Percentiles rank a stretch among this genome's conserved stretches.
These are phyloP conservation scores for Cicer pinnatifidum DNA, from an alignment of 306 rosid species.

Conservation along the genomic window DNA sequence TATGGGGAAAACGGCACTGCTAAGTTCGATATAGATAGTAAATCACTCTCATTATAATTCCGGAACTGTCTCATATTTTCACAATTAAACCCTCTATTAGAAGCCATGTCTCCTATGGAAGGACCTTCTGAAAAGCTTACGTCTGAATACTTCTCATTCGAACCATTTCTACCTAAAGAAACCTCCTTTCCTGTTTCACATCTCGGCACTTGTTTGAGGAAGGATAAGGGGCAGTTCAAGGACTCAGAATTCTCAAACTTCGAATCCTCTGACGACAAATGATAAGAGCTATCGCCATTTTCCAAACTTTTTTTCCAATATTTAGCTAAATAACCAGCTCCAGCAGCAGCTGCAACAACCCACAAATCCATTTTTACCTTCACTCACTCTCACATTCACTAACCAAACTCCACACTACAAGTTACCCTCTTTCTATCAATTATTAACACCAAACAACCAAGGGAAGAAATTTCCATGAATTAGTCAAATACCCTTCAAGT, in stretches of 20 bases:
- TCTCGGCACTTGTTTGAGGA: slow-evolving; percentile 33
- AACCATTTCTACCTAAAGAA: slow-evolving; percentile 44
- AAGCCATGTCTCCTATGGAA: slow-evolving; percentile 50
- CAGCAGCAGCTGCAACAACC: slow-evolving; percentile 82
- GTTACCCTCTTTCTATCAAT: slow-evolving; percentile 47
- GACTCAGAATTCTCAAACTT: slow-evolving; percentile 50
- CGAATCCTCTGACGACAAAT: slow-evolving; percentile 51
- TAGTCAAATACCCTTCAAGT: slow-evolving; percentile 36
- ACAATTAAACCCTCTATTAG: slow-evolving; percentile 48
- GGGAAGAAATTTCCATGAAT: slow-evolving; percentile 53
- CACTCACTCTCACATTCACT: slow-evolving; percentile 48
- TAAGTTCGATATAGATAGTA: slow-evolving; percentile 55
- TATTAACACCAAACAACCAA: slow-evolving; percentile 47
- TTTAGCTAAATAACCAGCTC: slow-evolving; percentile 82
- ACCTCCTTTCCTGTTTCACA: slow-evolving; percentile 44
- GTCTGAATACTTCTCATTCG: slow-evolving; percentile 42
- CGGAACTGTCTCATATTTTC: slow-evolving; percentile 36
- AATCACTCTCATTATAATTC: slow-evolving; percentile 42
- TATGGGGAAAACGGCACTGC: slow-evolving; percentile 41
- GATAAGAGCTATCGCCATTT: slow-evolving; percentile 40
- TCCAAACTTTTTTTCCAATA: slow-evolving; percentile 60
- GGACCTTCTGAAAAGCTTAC: slow-evolving; percentile 38
- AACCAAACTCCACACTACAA: slow-evolving; percentile 54
- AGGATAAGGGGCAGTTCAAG: slow-evolving; percentile 29
- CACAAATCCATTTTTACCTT: slow-evolving; percentile 70